Base-by-base conservation (phyloP, 2,329 filamentous ascomycete genomes). In the Zymoseptoria pseudotritici region DNA sequence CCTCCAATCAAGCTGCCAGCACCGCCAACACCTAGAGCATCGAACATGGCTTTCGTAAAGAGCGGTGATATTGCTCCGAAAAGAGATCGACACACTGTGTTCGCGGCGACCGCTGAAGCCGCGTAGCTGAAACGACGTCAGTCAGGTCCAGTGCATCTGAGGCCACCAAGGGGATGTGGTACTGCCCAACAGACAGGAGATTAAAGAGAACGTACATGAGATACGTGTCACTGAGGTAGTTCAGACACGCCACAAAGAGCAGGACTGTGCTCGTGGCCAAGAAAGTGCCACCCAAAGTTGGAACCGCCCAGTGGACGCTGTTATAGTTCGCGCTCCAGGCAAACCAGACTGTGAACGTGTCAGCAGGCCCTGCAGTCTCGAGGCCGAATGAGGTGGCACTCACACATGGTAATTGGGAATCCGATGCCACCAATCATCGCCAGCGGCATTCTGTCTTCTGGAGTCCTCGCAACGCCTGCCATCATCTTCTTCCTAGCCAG, bases 221-320 rank as follows among this genome's bases (percentile, higher is more conserved):
- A 59, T 83, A 83, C 0, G 75, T 73, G 66, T 83, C 62, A 10
- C 42, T 78, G 8, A 83, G 73, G 58, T 83, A 83, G 60, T 80
- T 83, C 49, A 83, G 70, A 63, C 79, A 80, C 29, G 76, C 22
- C 54, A 84, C 78, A 64, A 85, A 83, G 24, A 79, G 74, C 49
- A 79, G 70, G 10, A 78, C 59, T 49, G 80, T 76, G 2, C 70
- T 71, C 1, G 72, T 71, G 1, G 73, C 62, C 1, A 80, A 69
- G 56, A 78, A 77, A 7, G 71, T 72, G 1, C 78, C 78, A 3
- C 76, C 77, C 22, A 79, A 61, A 0, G 74, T 76, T 0, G 77
- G 77, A 1, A 79, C 78, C 24, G 77, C 72, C 78, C 78, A 80
- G 58, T 76, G 75, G 4, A 77, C 64, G 54, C 62, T 66, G 61